Percentiles rank a stretch among this genome's conserved stretches.
Conservation (phyloP, 768 basidiomycete species). For the Psilocybe subaeruginosa region DNA sequence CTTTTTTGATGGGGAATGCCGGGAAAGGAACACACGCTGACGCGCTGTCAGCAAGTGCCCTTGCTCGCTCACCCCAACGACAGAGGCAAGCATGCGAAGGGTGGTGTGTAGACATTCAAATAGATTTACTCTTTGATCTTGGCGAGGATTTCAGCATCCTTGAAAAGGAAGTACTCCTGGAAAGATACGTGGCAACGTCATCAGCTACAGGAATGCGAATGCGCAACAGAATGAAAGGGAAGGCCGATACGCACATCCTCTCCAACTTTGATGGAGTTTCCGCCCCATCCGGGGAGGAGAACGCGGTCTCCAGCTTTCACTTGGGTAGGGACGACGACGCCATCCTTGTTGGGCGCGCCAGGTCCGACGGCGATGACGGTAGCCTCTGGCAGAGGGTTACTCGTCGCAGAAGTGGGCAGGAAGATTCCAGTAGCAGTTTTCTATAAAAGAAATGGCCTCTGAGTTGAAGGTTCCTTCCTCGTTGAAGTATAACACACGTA, state of each 20-base stretch:
- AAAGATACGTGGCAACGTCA: conserved; percentile 13
- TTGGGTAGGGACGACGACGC: conserved; percentile 67
- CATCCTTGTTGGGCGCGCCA: conserved; percentile 90
- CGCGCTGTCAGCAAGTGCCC: conserved; percentile 4
- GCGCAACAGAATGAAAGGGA: not conserved
- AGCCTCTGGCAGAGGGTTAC: conserved; percentile 4
- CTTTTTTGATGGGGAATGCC: conserved; percentile 7
- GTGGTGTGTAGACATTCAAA: not conserved
- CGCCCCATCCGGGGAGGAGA: conserved; percentile 95
- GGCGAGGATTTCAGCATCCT: conserved; percentile 92
- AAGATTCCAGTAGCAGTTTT: conserved; percentile 97
- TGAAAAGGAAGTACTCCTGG: conserved; percentile 95
- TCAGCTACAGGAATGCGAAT: not conserved
- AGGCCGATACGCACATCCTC: conserved; percentile 74
- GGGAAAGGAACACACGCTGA: not conserved
- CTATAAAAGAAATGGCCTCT: not conserved
- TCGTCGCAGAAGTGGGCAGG: conserved; percentile 73
- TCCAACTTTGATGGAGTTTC: conserved; percentile 93
- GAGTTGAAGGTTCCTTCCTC: not conserved
- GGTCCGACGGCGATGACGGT: conserved; percentile 74
- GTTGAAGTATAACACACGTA: conserved; percentile 50
- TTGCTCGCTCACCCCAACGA: not conserved
- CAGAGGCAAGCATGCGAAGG: not conserved
- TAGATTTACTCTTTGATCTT: conserved; percentile 85
- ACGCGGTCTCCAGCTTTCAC: conserved; percentile 94